phyloP scores from a whole-genome alignment of 2,329 filamentous ascomycete species.

The Stagonosporopsis rhizophila region DNA sequence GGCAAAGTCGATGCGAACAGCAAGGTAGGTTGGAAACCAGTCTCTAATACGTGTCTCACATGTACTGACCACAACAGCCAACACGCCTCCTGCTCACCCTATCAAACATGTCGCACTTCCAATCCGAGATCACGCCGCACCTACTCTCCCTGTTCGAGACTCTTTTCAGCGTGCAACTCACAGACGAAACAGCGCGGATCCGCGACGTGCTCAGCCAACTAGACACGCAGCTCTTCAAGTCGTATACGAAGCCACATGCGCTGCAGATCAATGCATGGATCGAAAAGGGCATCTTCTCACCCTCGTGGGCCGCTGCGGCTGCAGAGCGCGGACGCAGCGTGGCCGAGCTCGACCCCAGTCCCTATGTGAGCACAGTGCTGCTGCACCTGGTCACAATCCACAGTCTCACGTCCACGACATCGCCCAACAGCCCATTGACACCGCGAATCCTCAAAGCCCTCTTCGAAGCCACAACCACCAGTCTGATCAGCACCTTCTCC shows the following conservation, averaged over 20 bases:
- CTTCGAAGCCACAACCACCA: constrained; percentile 78
- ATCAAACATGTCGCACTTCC: constrained; percentile 86
- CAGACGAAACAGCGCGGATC: constrained; percentile 91
- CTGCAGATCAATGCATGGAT: constrained; percentile 70
- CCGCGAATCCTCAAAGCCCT: constrained; percentile 83
- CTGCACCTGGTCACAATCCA: constrained; percentile 89
- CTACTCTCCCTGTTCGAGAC: constrained; percentile 94
- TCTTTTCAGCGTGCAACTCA: constrained; percentile 90
- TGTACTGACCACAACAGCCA: constrained; percentile 62
- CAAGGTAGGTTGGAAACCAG: constrained; percentile 32
- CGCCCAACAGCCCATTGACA: constrained; percentile 69
- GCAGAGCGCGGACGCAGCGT: constrained; percentile 14
- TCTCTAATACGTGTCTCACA: not conserved
- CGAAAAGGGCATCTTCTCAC: constrained; percentile 71
- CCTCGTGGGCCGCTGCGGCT: constrained; percentile 67
- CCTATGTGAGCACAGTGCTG: constrained; percentile 89
- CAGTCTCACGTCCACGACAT: constrained; percentile 68
- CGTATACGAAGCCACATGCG: constrained; percentile 76
- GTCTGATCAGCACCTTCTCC: constrained; percentile 81
- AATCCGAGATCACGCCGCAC: constrained; percentile 80
- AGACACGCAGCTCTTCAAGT: constrained; percentile 87
- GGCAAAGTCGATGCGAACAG: constrained; percentile 46
- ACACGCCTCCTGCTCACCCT: constrained; percentile 93
- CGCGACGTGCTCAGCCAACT: constrained; percentile 90
- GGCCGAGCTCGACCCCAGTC: constrained; percentile 74